Base-by-base conservation (phyloP, 108 stramenopile species). In the Stephanodiscus triporus region DNA sequence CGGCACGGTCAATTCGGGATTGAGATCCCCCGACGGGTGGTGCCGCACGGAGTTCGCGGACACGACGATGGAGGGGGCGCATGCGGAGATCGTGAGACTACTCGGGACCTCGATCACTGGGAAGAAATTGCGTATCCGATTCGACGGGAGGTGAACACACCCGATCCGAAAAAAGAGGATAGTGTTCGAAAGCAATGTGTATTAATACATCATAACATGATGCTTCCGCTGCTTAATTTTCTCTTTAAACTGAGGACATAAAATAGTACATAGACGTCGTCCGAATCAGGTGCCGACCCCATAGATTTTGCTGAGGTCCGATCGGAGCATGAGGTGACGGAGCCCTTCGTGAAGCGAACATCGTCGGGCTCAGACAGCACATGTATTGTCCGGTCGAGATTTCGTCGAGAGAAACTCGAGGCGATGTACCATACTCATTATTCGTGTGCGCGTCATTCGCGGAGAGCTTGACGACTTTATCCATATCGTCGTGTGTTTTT, bases 11-110 rank as follows among this genome's bases (percentile, higher is more conserved):
- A 85, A 85, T 75, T 40, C 77, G 0, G 84, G 84, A 9, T 59
- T 85, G 29, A 63, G 54, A 14, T 24, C 36, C 19, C n/a, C n/a
- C n/a, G 81, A 55, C 27, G 84, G 84, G 5, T 85, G 84, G 84
- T 56, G 77, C 40, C 57, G 73, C 23, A 50, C 84, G 17, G 72
- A 82, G 42, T 85, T 85, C 48, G 6, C 37, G 16, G 84, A 85
- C 40, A 75, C 73, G 11, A 74, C 72, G 9, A 66, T 85, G 84
- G 84, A 82, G 47, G 78, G 72, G 55, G 72, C 73, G 10, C 84
- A 85, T 24, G 73, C 48, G 2, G 68, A 75, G 9, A 70, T 82
- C 22, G 73, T 78, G 0, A 50, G 55, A 13, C 57, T 82, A 5
- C 69, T 82, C 14, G 65, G 64, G 13, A 70, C 37, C 54, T 66